Percentiles rank a stretch among this genome's conserved stretches.
Evolutionary conservation across 257 asterid genomes (phyloP).

Genomic region (Coffea canephora): DNA sequence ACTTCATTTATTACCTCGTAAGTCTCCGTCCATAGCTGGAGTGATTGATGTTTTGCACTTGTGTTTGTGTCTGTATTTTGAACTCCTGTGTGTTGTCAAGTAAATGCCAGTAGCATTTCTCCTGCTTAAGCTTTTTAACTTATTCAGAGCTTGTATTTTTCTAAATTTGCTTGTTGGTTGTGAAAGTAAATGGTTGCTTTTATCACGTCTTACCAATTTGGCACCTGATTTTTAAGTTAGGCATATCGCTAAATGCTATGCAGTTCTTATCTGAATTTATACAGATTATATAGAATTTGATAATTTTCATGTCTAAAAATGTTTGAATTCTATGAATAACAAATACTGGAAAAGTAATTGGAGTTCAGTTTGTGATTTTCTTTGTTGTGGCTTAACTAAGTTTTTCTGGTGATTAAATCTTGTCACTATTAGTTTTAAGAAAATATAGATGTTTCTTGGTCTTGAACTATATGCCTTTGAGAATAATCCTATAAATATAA

Average conservation of each 20-base stretch:
- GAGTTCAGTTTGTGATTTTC: background rate
- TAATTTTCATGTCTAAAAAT: too few species aligned
- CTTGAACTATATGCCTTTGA: background rate
- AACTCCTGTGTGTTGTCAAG: background rate
- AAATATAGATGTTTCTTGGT: background rate
- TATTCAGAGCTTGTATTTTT: background rate
- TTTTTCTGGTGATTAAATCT: background rate
- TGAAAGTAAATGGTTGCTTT: background rate
- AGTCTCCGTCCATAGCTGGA: slow-evolving; percentile 12
- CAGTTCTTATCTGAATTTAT: background rate
- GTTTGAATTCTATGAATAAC: background rate
- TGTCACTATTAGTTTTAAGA: background rate
- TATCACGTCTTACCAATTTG: background rate
- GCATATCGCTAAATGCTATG: background rate
- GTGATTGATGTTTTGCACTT: background rate
- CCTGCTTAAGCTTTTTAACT: background rate
- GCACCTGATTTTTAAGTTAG: background rate
- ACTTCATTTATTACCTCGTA: slow-evolving; percentile 81
- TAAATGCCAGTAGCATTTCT: background rate
- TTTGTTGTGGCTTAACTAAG: background rate
- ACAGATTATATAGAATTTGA: background rate
- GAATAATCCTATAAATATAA: too few species aligned
- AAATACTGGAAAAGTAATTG: background rate
- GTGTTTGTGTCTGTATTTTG: background rate
- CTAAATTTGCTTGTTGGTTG: background rate